These are phyloP conservation scores for Aspergillus sp. DNA, from an alignment of 2,329 filamentous ascomycete species.

Conservation along the genomic window DNA sequence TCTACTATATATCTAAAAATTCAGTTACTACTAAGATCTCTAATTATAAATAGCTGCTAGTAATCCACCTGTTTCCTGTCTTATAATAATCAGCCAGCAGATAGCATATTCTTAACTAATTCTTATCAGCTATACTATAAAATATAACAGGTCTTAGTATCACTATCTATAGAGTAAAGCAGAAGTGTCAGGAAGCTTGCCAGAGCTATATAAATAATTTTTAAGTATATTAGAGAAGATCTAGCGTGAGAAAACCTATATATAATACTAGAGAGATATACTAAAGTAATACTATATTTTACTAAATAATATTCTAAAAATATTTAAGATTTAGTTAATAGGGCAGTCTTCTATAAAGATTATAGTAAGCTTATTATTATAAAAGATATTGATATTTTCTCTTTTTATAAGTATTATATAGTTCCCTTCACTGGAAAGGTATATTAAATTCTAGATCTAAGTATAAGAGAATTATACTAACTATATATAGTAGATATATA, in stretches of 20 bases:
- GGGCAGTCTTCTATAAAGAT: constrained; percentile 92
- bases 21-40: no score
- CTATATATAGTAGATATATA: constrained; percentile 74
- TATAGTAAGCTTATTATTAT: constrained; percentile 98
- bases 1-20: no score
- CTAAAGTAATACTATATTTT: constrained; percentile 92
- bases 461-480: not conserved
- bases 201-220: constrained; percentile 63
- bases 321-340: constrained; percentile 84
- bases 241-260: constrained; percentile 63
- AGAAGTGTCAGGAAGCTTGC: constrained; percentile 55
- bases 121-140: no score
- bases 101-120: no score
- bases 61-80: no score
- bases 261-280: constrained; percentile 77
- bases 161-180: no score
- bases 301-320: constrained; percentile 98
- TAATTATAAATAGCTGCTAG: no score
- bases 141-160: no score
- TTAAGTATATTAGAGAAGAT: constrained; percentile 67
- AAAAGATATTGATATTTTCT: constrained; percentile 94
- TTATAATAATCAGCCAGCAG: no score
- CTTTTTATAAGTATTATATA: constrained; percentile 93
- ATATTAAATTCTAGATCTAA: constrained; percentile 14
- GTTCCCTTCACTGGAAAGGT: constrained; percentile 96